Conservation (phyloP, 208 protist genomes). For the Wallacemonas rigidus region DNA sequence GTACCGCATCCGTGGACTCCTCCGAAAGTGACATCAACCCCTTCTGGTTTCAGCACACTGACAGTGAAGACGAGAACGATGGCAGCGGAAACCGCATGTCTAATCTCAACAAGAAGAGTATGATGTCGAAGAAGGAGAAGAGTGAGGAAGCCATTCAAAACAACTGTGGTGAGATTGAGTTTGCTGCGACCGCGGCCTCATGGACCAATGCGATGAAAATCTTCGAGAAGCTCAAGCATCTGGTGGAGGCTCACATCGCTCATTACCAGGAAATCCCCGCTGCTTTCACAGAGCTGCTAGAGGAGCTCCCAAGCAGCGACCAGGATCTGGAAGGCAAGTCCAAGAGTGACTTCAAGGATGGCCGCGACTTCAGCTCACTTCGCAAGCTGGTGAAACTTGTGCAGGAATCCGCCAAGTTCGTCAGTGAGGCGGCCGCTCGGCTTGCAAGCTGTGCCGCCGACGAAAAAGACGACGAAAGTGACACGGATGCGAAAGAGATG, state of each 20-base stretch:
- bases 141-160: conserved; percentile 50
- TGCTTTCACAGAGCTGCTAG: conserved; percentile 11
- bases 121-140: conserved; percentile 68
- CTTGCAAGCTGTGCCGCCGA: conserved; percentile 23
- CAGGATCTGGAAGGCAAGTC: conserved; percentile 33
- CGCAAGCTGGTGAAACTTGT: conserved; percentile 52
- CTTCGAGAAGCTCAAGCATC: conserved; percentile 29
- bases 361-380: conserved; percentile 51
- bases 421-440: conserved; percentile 22
- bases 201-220: conserved; percentile 38
- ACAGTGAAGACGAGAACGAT: conserved; percentile 77
- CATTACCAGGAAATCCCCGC: background rate
- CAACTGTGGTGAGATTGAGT: conserved; percentile 57
- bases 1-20: background rate
- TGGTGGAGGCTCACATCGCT: conserved; percentile 7
- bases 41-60: conserved; percentile 76
- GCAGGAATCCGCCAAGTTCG: conserved; percentile 26
- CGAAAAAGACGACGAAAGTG: conserved; percentile 35
- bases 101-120: conserved; percentile 18
- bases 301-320: conserved; percentile 3
- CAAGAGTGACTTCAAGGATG: conserved; percentile 47
- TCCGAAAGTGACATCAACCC: conserved; percentile 50
- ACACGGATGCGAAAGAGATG: conserved; percentile 28
- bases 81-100: conserved; percentile 11
- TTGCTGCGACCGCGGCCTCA: conserved; percentile 28